These are phyloP conservation scores for Chrysochromulina parva DNA, from an alignment of 78 protist species.

Conservation along the genomic window DNA sequence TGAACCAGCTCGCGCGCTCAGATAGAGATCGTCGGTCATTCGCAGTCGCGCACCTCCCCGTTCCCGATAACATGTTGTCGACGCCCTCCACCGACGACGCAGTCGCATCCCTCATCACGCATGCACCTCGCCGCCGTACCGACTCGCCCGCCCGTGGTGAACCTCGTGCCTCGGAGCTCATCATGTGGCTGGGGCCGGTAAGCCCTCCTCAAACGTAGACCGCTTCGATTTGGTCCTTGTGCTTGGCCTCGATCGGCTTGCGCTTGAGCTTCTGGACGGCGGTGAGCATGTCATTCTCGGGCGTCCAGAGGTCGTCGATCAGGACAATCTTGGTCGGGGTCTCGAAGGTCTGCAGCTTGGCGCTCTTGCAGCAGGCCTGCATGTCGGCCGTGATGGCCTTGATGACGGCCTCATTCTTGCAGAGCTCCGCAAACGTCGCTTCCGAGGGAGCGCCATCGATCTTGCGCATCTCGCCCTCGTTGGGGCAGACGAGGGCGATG, in stretches of 20 bases:
- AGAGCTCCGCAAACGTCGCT: neutral
- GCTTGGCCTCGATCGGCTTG: neutral
- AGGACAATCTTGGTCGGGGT: neutral
- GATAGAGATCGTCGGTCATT: too few species aligned
- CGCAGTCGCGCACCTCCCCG: too few species aligned
- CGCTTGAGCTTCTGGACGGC: slow-evolving; percentile 20
- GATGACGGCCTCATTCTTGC: neutral
- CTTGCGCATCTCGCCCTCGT: neutral
- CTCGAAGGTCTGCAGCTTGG: neutral
- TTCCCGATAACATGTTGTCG: too few species aligned
- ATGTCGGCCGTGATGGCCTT: neutral
- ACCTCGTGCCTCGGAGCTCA: too few species aligned
- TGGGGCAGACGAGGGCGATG: slow-evolving; percentile 11
- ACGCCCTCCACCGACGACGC: too few species aligned
- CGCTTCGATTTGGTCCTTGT: neutral
- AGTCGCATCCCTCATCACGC: too few species aligned
- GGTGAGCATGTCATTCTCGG: slow-evolving; percentile 27
- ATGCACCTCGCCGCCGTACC: too few species aligned
- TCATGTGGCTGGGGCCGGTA: too few species aligned
- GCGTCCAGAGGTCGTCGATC: slow-evolving; percentile 10
- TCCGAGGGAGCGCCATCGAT: neutral
- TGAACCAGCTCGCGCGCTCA: too few species aligned
- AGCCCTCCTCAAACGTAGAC: neutral
- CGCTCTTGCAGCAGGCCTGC: neutral
- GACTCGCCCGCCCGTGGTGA: too few species aligned